Evolutionary conservation across 768 basidiomycete species (phyloP).

Genomic region (Serendipita sp.): DNA sequence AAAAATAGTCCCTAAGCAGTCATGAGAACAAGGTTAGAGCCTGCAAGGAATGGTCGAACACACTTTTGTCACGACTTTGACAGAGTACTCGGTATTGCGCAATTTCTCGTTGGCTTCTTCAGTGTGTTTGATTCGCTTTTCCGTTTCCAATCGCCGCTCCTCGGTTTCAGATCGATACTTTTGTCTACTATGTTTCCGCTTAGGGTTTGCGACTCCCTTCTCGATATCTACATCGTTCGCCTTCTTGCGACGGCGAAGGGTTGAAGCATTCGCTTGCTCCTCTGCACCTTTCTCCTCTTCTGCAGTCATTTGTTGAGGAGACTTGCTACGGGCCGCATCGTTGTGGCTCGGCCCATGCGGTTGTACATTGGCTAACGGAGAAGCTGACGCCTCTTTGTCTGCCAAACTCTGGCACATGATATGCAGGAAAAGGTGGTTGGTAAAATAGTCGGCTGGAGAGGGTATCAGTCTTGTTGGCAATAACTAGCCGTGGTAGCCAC

Average conservation of each 20-base stretch:
- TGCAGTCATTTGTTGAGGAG: neutral
- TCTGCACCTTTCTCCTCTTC: neutral
- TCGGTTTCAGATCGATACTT: neutral
- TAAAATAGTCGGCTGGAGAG: neutral
- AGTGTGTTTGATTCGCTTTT: neutral
- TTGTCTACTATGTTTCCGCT: neutral
- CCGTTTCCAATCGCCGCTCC: neutral
- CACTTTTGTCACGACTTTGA: neutral
- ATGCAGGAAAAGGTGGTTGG: slow-evolving; percentile 3
- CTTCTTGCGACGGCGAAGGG: neutral
- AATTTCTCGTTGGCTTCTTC: neutral
- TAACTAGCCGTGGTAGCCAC: no score
- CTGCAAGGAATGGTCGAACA: neutral
- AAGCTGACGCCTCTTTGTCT: neutral
- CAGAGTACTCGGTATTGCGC: neutral
- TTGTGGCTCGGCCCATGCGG: no score
- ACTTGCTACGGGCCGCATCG: neutral
- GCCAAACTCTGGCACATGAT: neutral
- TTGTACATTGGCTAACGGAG: neutral
- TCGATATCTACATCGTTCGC: neutral
- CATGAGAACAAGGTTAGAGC: neutral
- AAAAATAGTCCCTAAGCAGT: slow-evolving; percentile 39
- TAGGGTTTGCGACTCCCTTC: neutral
- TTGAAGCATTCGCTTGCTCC: neutral
- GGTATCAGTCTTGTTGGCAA: no score